Evolutionary conservation across 768 basidiomycete species (phyloP).

Genomic region (Russula sp.): DNA sequence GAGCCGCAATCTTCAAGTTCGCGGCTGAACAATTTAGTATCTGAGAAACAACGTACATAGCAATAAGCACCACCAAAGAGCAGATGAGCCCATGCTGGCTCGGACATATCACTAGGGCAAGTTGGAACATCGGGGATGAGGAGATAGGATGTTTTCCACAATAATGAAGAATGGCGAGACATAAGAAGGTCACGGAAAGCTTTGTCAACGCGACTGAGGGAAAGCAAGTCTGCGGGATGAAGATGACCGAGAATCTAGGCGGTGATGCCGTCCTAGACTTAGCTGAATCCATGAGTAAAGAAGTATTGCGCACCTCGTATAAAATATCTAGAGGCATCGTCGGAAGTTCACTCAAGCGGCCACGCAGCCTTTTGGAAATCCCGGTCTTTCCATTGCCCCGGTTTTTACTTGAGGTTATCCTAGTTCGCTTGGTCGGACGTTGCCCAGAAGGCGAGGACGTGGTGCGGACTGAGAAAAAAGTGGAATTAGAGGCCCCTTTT

Average conservation of each 20-base stretch:
- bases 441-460: background rate
- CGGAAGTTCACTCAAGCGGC: conserved; percentile 15
- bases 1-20: background rate
- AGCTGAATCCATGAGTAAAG: background rate
- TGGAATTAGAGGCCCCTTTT: background rate
- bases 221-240: conserved; percentile 28
- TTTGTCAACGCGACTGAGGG: conserved; percentile 27
- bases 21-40: background rate
- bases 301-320: conserved; percentile 22
- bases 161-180: conserved; percentile 15
- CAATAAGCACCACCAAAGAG: conserved; percentile 17
- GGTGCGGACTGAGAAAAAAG: background rate
- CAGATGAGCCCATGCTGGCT: conserved; percentile 10
- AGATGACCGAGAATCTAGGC: conserved; percentile 28
- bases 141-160: conserved; percentile 25
- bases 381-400: background rate
- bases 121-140: background rate
- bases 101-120: conserved; percentile 11
- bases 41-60: background rate
- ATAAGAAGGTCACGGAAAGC: conserved; percentile 26
- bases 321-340: conserved; percentile 27
- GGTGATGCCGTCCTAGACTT: background rate
- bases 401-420: background rate
- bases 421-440: background rate
- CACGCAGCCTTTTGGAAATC: background rate